Evolutionary conservation across 352 stramenopile species (phyloP).

Genomic region (Halophytophthora batemanensis): DNA sequence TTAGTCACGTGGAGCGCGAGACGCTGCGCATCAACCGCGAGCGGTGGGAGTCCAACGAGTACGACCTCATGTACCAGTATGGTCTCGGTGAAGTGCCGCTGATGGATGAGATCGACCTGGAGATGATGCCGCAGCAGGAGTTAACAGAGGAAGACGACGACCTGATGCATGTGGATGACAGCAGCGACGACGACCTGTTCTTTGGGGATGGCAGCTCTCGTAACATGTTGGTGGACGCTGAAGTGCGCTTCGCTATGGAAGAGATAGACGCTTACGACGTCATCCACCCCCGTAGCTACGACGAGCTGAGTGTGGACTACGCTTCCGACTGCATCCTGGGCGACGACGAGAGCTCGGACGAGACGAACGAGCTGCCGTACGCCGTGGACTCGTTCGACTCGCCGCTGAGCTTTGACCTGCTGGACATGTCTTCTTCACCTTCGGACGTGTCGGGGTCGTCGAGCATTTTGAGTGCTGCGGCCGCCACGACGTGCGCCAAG

Average conservation of each 20-base stretch:
- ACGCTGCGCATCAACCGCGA: conserved; percentile 74
- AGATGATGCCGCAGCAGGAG: conserved; percentile 44
- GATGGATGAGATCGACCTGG: conserved; percentile 54
- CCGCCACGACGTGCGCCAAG: conserved; percentile 19
- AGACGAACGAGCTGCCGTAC: conserved; percentile 63
- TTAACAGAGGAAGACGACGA: conserved; percentile 29
- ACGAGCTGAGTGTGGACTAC: conserved; percentile 67
- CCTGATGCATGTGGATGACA: conserved; percentile 51
- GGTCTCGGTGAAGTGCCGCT: conserved; percentile 60
- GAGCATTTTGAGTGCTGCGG: conserved; percentile 43
- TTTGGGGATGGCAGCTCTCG: conserved; percentile 31
- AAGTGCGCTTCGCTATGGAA: conserved; percentile 66
- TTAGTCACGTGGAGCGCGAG: conserved; percentile 67
- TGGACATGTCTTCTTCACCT: conserved; percentile 69
- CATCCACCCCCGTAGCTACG: conserved; percentile 45
- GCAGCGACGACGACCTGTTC: conserved; percentile 58
- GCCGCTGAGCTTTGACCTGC: conserved; percentile 37
- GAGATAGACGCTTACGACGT: conserved; percentile 75
- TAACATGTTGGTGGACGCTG: conserved; percentile 43
- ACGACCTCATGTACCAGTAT: conserved; percentile 81
- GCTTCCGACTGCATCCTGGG: conserved; percentile 66
- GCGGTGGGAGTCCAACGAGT: conserved; percentile 85
- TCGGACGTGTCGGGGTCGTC: conserved; percentile 49
- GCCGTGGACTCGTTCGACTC: conserved; percentile 59
- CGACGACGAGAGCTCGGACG: conserved; percentile 46